Conservation (phyloP, 2,329 filamentous ascomycete genomes). For the Pseudogymnoascus sp. region DNA sequence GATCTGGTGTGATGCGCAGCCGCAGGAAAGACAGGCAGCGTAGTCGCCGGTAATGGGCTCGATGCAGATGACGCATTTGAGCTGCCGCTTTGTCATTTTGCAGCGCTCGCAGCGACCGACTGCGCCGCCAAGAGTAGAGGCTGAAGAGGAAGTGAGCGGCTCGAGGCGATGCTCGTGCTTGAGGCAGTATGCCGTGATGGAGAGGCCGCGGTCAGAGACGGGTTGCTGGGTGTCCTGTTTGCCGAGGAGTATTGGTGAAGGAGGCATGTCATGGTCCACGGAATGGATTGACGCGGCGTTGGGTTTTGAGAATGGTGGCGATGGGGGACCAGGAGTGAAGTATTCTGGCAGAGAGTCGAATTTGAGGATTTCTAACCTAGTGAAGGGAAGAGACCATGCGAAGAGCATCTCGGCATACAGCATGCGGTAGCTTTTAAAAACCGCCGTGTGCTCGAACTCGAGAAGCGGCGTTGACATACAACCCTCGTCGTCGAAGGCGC, state of each 20-base stretch:
- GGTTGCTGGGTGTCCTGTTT: conserved; percentile 42
- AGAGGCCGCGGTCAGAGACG: conserved; percentile 36
- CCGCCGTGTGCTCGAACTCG: conserved; percentile 35
- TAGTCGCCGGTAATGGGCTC: conserved; percentile 53
- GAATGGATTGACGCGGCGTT: conserved; percentile 22
- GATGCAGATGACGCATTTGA: conserved; percentile 53
- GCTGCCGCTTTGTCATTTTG: conserved; percentile 45
- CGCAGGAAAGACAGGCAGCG: conserved; percentile 52
- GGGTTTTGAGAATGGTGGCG: conserved; percentile 17
- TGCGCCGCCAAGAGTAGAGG: conserved; percentile 31
- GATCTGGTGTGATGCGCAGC: conserved; percentile 50
- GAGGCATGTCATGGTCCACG: conserved; percentile 19
- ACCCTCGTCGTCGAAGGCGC: conserved; percentile 60
- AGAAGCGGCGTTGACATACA: conserved; percentile 53
- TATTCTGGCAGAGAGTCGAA: conserved; percentile 54
- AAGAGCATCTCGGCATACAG: conserved; percentile 61
- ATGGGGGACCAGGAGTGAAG: conserved; percentile 19
- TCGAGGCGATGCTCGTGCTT: conserved; percentile 55
- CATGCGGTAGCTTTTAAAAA: conserved; percentile 53
- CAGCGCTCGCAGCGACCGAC: conserved; percentile 42
- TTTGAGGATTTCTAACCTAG: conserved; percentile 58
- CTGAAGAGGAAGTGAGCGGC: conserved; percentile 36
- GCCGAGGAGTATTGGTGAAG: conserved; percentile 46
- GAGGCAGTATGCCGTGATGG: conserved; percentile 54
- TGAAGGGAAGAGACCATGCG: conserved; percentile 54